phyloP scores from a whole-genome alignment of 2,329 filamentous ascomycete genomes.

The Knoxdaviesia proteae region DNA sequence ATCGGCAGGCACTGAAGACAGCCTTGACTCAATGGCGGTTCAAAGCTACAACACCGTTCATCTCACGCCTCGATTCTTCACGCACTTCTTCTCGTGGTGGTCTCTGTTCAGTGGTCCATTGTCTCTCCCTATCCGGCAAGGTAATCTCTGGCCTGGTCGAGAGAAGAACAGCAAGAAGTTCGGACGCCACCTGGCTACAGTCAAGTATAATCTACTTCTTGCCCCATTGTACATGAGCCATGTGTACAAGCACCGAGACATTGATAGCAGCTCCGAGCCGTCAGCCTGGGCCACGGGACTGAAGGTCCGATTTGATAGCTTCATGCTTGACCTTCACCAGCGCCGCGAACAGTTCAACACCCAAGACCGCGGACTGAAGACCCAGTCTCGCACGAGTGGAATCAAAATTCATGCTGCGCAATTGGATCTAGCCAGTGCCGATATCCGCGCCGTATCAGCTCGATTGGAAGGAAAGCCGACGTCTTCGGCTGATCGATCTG shows the following conservation, averaged over 20 bases:
- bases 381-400: conserved; percentile 62
- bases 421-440: conserved; percentile 74
- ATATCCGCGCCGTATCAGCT: conserved; percentile 83
- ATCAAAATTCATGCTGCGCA: conserved; percentile 95
- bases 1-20: too few species aligned
- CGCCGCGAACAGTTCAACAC: conserved; percentile 80
- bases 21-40: conserved; percentile 26
- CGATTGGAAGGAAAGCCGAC: conserved; percentile 59
- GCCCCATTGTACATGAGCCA: conserved; percentile 90
- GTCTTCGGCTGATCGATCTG: neutral
- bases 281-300: conserved; percentile 84
- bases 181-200: conserved; percentile 85
- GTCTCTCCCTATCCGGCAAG: conserved; percentile 86
- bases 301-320: conserved; percentile 87
- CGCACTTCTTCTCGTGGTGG: conserved; percentile 97
- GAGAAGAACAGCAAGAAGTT: conserved; percentile 99
- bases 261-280: conserved; percentile 58
- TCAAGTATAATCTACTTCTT: conserved; percentile 88
- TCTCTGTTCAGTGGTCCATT: conserved; percentile 87
- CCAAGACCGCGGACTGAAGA: conserved; percentile 53
- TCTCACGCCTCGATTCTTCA: conserved; percentile 87
- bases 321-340: conserved; percentile 92
- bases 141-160: conserved; percentile 70
- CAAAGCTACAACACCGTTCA: conserved; percentile 95
- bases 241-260: conserved; percentile 96